Evolutionary conservation across 257 asterid genomes (phyloP), one percentile per base, ranked within the genome.

Genomic region (Handroanthus guayacan): DNA sequence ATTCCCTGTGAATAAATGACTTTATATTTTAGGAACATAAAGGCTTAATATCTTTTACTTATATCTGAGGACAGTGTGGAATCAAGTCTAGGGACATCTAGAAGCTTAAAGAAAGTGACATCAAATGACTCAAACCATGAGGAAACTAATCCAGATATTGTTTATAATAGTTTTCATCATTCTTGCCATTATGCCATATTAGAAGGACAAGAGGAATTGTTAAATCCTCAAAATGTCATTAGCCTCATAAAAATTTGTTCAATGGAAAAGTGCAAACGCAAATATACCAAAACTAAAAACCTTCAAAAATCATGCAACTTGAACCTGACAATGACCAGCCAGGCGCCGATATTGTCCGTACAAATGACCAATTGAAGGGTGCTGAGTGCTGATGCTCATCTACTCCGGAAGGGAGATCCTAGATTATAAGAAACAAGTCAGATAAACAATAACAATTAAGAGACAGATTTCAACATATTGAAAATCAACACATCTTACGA

Each of bases 381-480:
- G 31, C 31, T 25, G 31, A 25, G 97, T 85, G 51, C 98, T 97
- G 64, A 95, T 98, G 8, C 99, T 98, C 92, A 92, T 88, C 81
- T 93, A 98, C 84, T 95, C 99, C 9, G 31, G 97, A 92, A 81
- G 99, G 99, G 76, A 95, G 97, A 80, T 95, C 99, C 99, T 95
- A 83, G 55, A 66, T 74, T 13, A 66, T 51, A 48, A 51, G 71
- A 87, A 80, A 75, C 38, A 75, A 38, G 64, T 75, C 72, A 81
- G 77, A 67, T 45, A 67, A 47, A 71, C 31, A 76, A 55, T 72
- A 45, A 68, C 60, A 58, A 63, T 17, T 36, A 2, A 41, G 66
- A 67, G 65, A 67, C 75, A 79, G 18, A 45, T 39, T 25, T 55
- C 45, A 78, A 64, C 14, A 71, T 5, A 78, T 36, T 43, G 64